phyloP scores from a whole-genome alignment of 495 filamentous ascomycete genomes.

The Aspergillus indologenus region DNA sequence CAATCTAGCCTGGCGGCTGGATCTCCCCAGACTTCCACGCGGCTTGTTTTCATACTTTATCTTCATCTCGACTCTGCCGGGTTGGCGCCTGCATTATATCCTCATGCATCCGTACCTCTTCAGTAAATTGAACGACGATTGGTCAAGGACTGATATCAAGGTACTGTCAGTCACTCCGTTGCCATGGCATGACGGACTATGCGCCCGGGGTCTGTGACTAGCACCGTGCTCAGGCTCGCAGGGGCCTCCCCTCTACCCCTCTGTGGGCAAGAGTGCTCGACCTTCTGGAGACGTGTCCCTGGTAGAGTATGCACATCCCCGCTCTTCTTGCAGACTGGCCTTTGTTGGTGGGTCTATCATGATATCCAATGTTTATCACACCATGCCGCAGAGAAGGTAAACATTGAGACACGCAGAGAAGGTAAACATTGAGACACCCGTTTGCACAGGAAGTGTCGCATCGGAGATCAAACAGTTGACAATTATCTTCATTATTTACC shows the following conservation, averaged over 20 bases:
- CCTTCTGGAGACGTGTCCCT: neutral
- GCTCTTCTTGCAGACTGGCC: neutral
- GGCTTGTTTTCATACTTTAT: slow-evolving; percentile 3
- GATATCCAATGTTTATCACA: neutral
- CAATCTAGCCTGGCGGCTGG: neutral
- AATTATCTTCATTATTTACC: too few relatives aligned
- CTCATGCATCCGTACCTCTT: neutral
- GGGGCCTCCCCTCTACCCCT: neutral
- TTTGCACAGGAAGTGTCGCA: neutral
- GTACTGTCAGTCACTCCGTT: neutral
- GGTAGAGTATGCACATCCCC: neutral
- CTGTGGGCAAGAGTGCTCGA: neutral
- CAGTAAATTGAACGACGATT: neutral
- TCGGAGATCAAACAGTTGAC: neutral
- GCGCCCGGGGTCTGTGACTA: neutral
- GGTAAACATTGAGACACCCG: neutral
- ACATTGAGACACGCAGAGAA: neutral
- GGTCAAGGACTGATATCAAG: neutral
- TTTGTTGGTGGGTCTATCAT: neutral
- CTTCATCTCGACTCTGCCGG: neutral
- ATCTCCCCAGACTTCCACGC: neutral
- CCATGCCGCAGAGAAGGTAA: neutral
- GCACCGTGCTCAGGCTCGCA: neutral
- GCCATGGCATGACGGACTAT: neutral
- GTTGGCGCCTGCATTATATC: neutral